Evolutionary conservation across 805 yeast species (phyloP), one percentile per base, ranked within the genome.

Genomic region (Candida nanaspora): DNA sequence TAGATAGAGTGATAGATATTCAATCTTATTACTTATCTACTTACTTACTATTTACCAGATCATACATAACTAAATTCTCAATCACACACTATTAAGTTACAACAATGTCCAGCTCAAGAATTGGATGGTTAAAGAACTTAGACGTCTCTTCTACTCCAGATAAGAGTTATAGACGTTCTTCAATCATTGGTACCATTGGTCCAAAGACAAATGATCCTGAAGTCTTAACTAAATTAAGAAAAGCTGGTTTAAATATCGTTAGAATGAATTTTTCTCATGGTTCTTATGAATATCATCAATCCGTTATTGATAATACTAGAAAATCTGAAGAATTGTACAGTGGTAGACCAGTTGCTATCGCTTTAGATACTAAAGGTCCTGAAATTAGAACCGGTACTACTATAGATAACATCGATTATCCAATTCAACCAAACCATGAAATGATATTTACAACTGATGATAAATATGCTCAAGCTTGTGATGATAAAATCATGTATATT

Each of bases 261-360:
- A 85, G 98, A 67, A 88, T 93, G 97, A 93, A 93, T 82, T 93
- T 93, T 74, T 86, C 96, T 52, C 98, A 93, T 74, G 98, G 98
- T 59, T 78, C 96, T 39, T 82, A 93, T 72, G 97, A 89, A 59
- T 93, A 93, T 80, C 98, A 93, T 71, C 96, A 89, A 72, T 72
- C 86, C 48, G 98, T 93, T 58, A 73, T 93, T 66, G 97, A 91
- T 78, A 91, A 93, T 63, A 87, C 97, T 56, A 84, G 95, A 71
- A 81, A 87, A 69, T 88, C 97, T 50, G 96, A 86, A 70, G 81
- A 80, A 66, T 65, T 83, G 42, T 88, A 82, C 68, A 79, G 85
- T 52, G 97, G 98, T 61, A 86, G 98, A 73, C 98, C 98, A 41
- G 76, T 93, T 59, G 98, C 96, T 47, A 89, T 93, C 68, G 98